Base-by-base conservation (phyloP, 768 basidiomycete genomes). In the Lyophyllum semitale region DNA sequence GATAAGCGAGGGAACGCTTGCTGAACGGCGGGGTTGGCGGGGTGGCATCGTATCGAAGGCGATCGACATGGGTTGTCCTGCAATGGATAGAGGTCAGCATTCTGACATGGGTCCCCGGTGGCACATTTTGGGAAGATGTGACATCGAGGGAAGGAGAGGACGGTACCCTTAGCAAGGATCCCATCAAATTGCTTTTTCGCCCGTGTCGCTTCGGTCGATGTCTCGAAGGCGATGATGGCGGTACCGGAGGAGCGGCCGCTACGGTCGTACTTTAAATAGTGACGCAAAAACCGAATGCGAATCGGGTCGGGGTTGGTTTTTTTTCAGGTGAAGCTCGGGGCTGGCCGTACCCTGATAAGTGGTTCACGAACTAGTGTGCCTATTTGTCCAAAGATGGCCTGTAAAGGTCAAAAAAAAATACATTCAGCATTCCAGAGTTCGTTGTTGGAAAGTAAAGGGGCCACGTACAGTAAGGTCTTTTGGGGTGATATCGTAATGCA, bases 331-430 rank as follows among this genome's bases (percentile, higher is more conserved):
- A 80, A 82, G 79, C 73, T 79, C 70, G 74, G 78, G 82, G 82
- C 79, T 76, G 73, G 80, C 81, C 94, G 88, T 94, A 96, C 93
- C 89, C 90, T 92, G 73, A 96, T 93, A 72, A 85, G 76, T 76
- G 93, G 93, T 81, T 94, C 92, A 73, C 92, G 87, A 68, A 92
- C 82, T 73, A 96, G 85, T 77, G 91, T 92, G 78, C 93, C 93
- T 73, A 92, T 87, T 70, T 90, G 85, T 66, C 92, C 90, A 81
- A 95, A 96, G 63, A 95, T 93, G 73, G 83, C 80, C 93, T 95
- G 63, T 51, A 52, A 51, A 48, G 15, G n/a, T n/a, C 43, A 43
- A 38, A 38, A 60, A 52, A 44, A 56, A 26, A 41, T 42, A 49
- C 18, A 25, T 43, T 26, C 43, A 35, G 29, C 47, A 25, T 35